Conservation (phyloP, 1,139 yeast species). For the Lodderomyces margitis region DNA sequence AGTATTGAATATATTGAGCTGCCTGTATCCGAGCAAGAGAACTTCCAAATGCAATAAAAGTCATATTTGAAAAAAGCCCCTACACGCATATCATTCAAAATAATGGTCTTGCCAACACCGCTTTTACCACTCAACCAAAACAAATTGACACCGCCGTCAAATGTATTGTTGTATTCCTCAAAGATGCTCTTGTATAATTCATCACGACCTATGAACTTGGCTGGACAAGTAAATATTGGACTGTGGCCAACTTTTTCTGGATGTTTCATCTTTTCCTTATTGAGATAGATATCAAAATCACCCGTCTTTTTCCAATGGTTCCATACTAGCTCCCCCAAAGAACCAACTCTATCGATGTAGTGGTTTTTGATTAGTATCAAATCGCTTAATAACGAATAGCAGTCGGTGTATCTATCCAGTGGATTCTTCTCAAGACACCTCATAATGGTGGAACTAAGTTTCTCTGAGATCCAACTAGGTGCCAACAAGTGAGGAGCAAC, state of each 20-base stretch:
- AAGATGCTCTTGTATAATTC: slow-evolving; percentile 26
- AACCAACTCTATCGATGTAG: slow-evolving; percentile 19
- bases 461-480: slow-evolving; percentile 33
- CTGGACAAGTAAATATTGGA: slow-evolving; percentile 27
- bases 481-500: slow-evolving; percentile 37
- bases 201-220: slow-evolving; percentile 37
- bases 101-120: slow-evolving; percentile 49
- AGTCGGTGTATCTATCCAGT: slow-evolving; percentile 38
- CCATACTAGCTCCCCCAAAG: slow-evolving; percentile 13
- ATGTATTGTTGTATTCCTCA: slow-evolving; percentile 21
- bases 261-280: slow-evolving; percentile 8
- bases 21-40: slow-evolving; percentile 31
- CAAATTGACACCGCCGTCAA: slow-evolving; percentile 24
- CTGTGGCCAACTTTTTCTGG: slow-evolving; percentile 15
- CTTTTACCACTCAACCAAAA: slow-evolving; percentile 43
- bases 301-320: slow-evolving; percentile 11
- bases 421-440: slow-evolving; percentile 46
- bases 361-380: slow-evolving; percentile 23
- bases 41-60: slow-evolving; percentile 45
- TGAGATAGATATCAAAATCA: slow-evolving; percentile 10
- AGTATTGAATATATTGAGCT: slow-evolving; percentile 27
- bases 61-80: slow-evolving; percentile 35
- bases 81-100: slow-evolving; percentile 42
- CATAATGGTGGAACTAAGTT: slow-evolving; percentile 42
- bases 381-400: slow-evolving; percentile 39